Percentiles rank a stretch among this genome's conserved stretches.
phyloP scores from a whole-genome alignment of 2,329 filamentous ascomycete genomes.

The Calonectria leucothoes region DNA sequence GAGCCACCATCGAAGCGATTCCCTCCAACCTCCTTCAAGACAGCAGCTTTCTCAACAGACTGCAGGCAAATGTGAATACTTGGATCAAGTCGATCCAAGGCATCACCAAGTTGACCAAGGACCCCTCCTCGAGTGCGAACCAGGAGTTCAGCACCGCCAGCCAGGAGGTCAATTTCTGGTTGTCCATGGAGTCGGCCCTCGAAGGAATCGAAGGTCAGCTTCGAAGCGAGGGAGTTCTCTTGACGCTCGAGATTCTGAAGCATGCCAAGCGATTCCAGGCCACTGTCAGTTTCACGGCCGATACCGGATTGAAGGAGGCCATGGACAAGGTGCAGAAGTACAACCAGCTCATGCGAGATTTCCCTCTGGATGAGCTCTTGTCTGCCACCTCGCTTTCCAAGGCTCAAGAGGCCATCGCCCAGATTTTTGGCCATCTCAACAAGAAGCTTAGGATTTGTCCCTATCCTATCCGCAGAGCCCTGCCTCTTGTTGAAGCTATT shows the following conservation, averaged over 20 bases:
- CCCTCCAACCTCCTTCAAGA: constrained; percentile 82
- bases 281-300: constrained; percentile 94
- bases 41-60: constrained; percentile 90
- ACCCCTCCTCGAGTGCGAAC: constrained; percentile 73
- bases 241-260: constrained; percentile 95
- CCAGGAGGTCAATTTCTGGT: constrained; percentile 99
- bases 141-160: constrained; percentile 77
- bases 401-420: constrained; percentile 86
- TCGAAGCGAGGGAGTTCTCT: constrained; percentile 84
- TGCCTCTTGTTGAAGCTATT: constrained; percentile 96
- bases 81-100: constrained; percentile 99
- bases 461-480: constrained; percentile 90
- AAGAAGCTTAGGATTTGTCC: constrained; percentile 97
- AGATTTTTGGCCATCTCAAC: constrained; percentile 95
- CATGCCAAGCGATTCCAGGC: constrained; percentile 98
- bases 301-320: constrained; percentile 95
- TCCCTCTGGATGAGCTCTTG: constrained; percentile 92
- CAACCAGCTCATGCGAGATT: constrained; percentile 98
- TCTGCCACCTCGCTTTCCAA: constrained; percentile 91
- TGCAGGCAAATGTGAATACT: constrained; percentile 93
- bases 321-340: constrained; percentile 98
- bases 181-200: constrained; percentile 94
- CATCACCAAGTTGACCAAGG: constrained; percentile 93
- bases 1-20: constrained; percentile 83
- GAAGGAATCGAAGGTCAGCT: constrained; percentile 93